Conservation (phyloP, 176 grass and related monocot species). For the Aechmea fasciata region DNA sequence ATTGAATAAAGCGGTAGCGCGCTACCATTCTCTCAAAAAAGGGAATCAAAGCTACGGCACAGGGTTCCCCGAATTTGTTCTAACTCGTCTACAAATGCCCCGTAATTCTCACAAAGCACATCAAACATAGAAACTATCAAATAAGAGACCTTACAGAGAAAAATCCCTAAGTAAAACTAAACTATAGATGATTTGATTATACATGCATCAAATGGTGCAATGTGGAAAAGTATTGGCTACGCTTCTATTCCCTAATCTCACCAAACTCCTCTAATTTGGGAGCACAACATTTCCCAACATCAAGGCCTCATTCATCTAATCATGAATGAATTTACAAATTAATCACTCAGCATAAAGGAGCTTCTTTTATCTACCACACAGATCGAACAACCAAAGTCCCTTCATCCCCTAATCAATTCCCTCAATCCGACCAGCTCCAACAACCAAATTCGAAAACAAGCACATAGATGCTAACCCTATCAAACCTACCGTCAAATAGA, state of each 20-base stretch:
- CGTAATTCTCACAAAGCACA: no score
- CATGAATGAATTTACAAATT: background rate
- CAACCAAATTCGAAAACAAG: background rate
- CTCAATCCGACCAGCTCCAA: background rate
- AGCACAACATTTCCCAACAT: background rate
- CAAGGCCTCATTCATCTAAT: background rate
- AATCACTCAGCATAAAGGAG: background rate
- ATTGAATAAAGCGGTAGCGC: no score
- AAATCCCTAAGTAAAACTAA: no score
- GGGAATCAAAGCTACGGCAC: no score
- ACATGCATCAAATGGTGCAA: no score
- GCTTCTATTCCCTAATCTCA: background rate
- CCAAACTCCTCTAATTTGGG: background rate
- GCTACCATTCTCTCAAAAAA: no score
- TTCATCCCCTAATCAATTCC: background rate
- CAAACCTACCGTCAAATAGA: background rate
- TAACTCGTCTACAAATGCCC: no score
- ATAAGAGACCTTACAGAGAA: no score
- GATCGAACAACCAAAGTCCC: background rate
- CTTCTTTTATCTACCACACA: background rate
- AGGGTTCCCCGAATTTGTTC: no score
- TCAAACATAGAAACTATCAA: no score
- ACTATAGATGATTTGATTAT: no score
- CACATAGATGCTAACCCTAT: background rate
- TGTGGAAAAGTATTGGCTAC: background rate